Evolutionary conservation across 164 flowering plant species (phyloP).

Genomic region (Brasenia schreberi): DNA sequence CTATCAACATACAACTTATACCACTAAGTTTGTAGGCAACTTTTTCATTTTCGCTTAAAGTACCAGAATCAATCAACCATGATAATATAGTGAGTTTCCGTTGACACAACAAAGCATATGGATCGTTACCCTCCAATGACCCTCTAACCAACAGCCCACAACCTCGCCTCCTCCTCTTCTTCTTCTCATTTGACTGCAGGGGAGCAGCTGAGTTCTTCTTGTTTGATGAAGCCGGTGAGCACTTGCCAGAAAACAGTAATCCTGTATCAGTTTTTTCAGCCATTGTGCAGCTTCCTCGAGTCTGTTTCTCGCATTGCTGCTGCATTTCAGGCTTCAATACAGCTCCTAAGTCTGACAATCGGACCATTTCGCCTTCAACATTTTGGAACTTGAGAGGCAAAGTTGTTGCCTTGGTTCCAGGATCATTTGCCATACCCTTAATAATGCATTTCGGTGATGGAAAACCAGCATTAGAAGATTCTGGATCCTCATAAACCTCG

Average conservation of each 20-base stretch:
- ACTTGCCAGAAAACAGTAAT: conserved; percentile 1
- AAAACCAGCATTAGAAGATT: no score
- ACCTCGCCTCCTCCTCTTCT: conserved; percentile 12
- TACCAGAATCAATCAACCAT: conserved; percentile 17
- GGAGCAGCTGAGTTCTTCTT: conserved; percentile 1
- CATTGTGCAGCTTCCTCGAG: background rate
- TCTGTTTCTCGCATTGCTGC: conserved; percentile 3
- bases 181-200: conserved; percentile 9
- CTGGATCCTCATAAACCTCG: no score
- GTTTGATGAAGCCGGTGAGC: conserved; percentile 1
- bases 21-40: conserved; percentile 9
- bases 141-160: conserved; percentile 16
- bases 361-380: background rate
- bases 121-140: conserved; percentile 1
- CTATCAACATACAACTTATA: conserved; percentile 4
- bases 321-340: background rate
- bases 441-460: background rate
- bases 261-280: background rate
- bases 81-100: conserved; percentile 9
- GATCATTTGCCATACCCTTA: background rate
- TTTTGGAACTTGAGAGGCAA: background rate
- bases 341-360: background rate
- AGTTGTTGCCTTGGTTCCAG: conserved; percentile 2
- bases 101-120: conserved; percentile 3
- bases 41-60: conserved; percentile 10